Evolutionary conservation across 2,329 filamentous ascomycete species (phyloP), one percentile per base, ranked within the genome.

Genomic region (Pseudodiploospora longispora): DNA sequence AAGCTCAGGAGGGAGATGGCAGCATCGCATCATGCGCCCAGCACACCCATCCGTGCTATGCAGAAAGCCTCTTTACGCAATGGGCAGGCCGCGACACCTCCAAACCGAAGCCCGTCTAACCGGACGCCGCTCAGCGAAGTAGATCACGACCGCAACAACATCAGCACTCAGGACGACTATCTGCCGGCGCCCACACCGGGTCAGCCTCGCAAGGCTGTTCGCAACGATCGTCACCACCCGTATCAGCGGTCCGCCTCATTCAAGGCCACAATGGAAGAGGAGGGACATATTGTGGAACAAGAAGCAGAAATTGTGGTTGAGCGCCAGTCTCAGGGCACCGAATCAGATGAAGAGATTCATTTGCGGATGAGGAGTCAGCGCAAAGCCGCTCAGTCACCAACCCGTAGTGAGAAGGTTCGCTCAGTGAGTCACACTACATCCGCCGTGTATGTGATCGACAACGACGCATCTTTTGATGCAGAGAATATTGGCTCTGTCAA

Each of bases 181-280:
- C 77, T 98, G 5, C 93, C 93, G 3, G 91, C 90, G 1, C 93
- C 93, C 3, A 98, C 93, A 4, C 93, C 93, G 1, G 93, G 93
- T 3, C 93, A 98, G 63, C 93, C 93, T 29, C 82, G 93, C 50
- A 97, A 98, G 73, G 85, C 85, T 10, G 83, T 82, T 52, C 82
- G 87, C 45, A 76, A 81, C 47, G 87, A 90, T 55, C 80, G 84
- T 28, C 84, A 87, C 54, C 79, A 90, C 61, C 80, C 84, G 8
- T 86, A 90, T 63, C 68, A 80, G 41, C 75, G 82, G 45, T 75
- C 74, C 27, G 64, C 72, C 52, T 61, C 76, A 30, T 62, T 67
- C 41, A 65, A 67, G 27, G 62, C 64, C 6, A 61, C 63, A 6
- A 56, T 62, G 2, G 69, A 70, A 44, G 77, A 77, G 49, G 69